These are phyloP conservation scores for Solanum paucissectum DNA, from an alignment of 257 asterid genomes.

Conservation along the genomic window DNA sequence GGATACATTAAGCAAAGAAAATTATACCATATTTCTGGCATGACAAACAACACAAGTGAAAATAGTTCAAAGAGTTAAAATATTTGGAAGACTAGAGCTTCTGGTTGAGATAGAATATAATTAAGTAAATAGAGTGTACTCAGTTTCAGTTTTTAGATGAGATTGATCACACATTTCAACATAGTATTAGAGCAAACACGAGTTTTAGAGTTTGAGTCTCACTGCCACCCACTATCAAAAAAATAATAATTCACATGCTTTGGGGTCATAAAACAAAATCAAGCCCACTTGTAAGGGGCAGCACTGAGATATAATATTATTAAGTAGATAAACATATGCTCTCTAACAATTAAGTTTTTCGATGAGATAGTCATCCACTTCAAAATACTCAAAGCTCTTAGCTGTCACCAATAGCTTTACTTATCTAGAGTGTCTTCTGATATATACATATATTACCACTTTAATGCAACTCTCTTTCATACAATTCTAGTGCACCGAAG, in stretches of 20 bases:
- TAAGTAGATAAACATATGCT: background rate
- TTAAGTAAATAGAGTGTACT: background rate
- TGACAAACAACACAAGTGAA: background rate
- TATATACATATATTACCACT: background rate
- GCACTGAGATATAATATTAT: background rate
- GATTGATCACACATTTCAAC: background rate
- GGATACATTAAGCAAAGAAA: background rate
- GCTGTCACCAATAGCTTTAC: background rate
- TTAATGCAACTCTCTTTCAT: background rate
- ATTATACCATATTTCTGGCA: background rate
- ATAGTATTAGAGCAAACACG: background rate
- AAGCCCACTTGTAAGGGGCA: background rate
- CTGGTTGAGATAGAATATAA: background rate
- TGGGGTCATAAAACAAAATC: background rate
- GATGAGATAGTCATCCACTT: background rate
- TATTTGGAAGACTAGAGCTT: background rate
- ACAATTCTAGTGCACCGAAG: background rate
- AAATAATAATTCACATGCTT: background rate
- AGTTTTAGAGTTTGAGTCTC: background rate
- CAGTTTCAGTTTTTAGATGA: background rate
- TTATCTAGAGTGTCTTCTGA: background rate
- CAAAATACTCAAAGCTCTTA: background rate
- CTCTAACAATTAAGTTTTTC: background rate
- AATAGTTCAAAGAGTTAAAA: background rate
- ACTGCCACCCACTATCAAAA: background rate